These are phyloP conservation scores for Amylocarpus encephaloides DNA, from an alignment of 2,329 filamentous ascomycete genomes.

Conservation along the genomic window DNA sequence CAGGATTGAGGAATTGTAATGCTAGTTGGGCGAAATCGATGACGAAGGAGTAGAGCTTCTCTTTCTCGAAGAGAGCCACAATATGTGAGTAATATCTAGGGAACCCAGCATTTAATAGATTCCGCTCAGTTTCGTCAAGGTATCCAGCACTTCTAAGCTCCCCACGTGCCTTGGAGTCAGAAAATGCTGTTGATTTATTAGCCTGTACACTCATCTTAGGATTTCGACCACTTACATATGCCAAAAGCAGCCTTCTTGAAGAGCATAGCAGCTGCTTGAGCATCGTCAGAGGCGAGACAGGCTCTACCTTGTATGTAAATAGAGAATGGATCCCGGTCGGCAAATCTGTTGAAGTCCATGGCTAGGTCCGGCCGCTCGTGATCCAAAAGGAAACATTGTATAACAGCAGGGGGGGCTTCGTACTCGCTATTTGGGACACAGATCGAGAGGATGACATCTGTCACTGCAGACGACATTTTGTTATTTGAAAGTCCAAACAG, in stretches of 20 bases:
- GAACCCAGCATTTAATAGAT: constrained; percentile 62
- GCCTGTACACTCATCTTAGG: neutral
- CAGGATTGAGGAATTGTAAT: constrained; percentile 49
- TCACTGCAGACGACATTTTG: constrained; percentile 53
- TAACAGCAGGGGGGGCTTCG: constrained; percentile 52
- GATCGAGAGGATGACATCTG: constrained; percentile 59
- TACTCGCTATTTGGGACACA: constrained; percentile 61
- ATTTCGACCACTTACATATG: constrained; percentile 55
- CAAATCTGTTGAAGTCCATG: constrained; percentile 50
- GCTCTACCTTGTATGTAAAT: constrained; percentile 83
- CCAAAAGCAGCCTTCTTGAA: constrained; percentile 81
- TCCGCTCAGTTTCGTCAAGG: constrained; percentile 70
- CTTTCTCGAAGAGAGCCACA: constrained; percentile 71
- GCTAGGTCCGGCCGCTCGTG: constrained; percentile 55
- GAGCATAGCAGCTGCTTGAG: constrained; percentile 62
- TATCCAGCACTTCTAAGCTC: constrained; percentile 57
- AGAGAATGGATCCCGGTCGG: constrained; percentile 53
- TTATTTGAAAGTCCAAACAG: constrained; percentile 54
- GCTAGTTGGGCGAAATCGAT: constrained; percentile 76
- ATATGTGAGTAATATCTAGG: constrained; percentile 85
- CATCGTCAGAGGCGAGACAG: constrained; percentile 66
- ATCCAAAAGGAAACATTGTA: constrained; percentile 57
- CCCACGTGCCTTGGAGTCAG: constrained; percentile 17
- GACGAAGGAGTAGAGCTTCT: constrained; percentile 71
- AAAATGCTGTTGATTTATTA: constrained; percentile 22